A percentile compares a stretch with the other conserved stretches of the same genome.
phyloP scores from a whole-genome alignment of 495 filamentous ascomycete genomes.

The Xylaria flabelliformis region DNA sequence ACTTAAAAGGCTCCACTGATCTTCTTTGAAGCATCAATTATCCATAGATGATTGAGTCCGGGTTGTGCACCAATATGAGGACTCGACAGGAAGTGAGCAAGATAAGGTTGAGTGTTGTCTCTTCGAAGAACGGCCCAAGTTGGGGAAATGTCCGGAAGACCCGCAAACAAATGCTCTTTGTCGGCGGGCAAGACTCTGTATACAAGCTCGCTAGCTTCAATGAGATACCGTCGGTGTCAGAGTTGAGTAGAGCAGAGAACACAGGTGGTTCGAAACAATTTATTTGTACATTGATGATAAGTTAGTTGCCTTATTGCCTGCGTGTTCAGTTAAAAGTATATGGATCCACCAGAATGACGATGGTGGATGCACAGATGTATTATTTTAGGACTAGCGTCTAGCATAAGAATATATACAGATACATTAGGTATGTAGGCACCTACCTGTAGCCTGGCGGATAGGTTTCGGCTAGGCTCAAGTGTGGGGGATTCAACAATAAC shows the following conservation, averaged over 20 bases:
- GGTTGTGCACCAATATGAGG: neutral
- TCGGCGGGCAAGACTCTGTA: neutral
- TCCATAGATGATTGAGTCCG: conserved; percentile 2
- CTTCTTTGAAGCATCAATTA: neutral
- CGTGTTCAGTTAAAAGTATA: conserved; percentile 19
- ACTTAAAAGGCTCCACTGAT: neutral
- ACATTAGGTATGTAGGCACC: neutral
- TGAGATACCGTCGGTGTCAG: neutral
- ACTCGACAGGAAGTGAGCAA: neutral
- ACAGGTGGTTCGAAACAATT: neutral
- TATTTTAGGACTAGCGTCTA: conserved; percentile 8
- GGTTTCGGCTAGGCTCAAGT: neutral
- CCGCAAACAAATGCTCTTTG: neutral
- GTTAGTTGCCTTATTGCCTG: neutral
- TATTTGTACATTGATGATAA: conserved; percentile 2
- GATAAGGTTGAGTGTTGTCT: neutral
- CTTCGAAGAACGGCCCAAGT: neutral
- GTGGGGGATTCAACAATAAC: conserved; percentile 1
- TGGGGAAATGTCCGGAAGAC: neutral
- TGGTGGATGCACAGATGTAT: conserved; percentile 6
- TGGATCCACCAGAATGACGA: conserved; percentile 25
- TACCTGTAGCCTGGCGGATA: neutral
- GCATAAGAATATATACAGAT: neutral
- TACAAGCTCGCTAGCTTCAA: neutral
- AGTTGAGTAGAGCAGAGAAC: too few species aligned